A percentile compares a stretch with the other conserved stretches of the same genome.
These are phyloP conservation scores for Phytopythium cucurbitacearum DNA, from an alignment of 352 stramenopile species.

Conservation along the genomic window DNA sequence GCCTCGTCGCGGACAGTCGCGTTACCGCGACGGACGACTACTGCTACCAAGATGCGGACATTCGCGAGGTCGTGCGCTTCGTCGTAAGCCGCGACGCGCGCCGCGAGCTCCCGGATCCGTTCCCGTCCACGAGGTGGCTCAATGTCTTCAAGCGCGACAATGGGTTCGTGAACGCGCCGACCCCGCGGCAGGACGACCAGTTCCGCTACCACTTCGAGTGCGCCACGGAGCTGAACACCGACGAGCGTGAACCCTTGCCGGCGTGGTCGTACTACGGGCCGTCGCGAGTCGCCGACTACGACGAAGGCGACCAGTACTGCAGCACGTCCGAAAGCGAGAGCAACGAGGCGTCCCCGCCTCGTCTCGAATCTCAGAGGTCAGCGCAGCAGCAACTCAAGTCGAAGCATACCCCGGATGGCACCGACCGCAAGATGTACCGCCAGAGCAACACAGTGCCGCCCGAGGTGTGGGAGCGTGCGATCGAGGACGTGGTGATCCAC, in stretches of 20 bases:
- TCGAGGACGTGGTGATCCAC: constrained; percentile 61
- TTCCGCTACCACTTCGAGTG: constrained; percentile 8
- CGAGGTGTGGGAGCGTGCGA: constrained; percentile 62
- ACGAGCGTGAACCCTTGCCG: neutral
- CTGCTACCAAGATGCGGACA: constrained; percentile 40
- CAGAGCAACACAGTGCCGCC: constrained; percentile 55
- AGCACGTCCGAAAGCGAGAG: constrained; percentile 27
- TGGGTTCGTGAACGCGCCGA: constrained; percentile 20
- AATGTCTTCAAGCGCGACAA: constrained; percentile 52
- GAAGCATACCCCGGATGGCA: constrained; percentile 9
- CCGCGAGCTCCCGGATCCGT: constrained; percentile 33
- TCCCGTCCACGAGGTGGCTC: constrained; percentile 47
- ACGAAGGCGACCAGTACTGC: constrained; percentile 13
- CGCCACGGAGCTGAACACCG: neutral
- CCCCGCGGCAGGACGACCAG: constrained; percentile 4
- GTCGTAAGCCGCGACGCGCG: constrained; percentile 40
- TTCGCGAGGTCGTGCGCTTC: constrained; percentile 56
- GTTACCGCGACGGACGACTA: constrained; percentile 9
- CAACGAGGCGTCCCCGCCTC: constrained; percentile 9
- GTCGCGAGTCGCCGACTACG: constrained; percentile 8
- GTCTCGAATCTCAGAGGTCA: constrained; percentile 7
- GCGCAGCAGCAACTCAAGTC: constrained; percentile 8
- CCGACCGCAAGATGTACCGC: constrained; percentile 31
- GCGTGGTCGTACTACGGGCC: neutral
- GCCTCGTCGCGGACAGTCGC: constrained; percentile 7